Base-by-base conservation (phyloP, 371 early-diverging fungal genomes). In the Smittium culicis region DNA sequence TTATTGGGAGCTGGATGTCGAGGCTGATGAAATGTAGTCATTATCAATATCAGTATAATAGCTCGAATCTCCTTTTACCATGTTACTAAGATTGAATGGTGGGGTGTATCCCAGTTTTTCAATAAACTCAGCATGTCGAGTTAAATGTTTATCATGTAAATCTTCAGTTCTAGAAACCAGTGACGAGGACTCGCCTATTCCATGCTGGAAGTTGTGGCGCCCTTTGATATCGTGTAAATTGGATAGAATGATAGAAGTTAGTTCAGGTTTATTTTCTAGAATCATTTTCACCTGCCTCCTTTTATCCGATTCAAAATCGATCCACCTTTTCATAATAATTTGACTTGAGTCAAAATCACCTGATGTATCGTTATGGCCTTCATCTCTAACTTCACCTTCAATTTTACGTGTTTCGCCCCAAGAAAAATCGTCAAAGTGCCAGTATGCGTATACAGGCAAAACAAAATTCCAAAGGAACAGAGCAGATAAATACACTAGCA, bases 371-470 rank as follows among this genome's bases (percentile, higher is more conserved):
- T 82, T 85, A 71, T 89, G 90, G 61, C 84, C 88, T 57, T 78
- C 78, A n/a, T n/a, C n/a, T n/a, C n/a, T n/a, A 45, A 75, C 84
- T 80, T 93, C 85, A 57, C 94, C 91, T 30, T 85, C 86, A 0
- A 92, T 87, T 54, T 88, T 86, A 59, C 97, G 88, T 1, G 97
- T 96, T 75, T 94, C 92, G 74, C 97, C 97, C 96, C 97, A 96
- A 0, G 92, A 91, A 73, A 95, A 94, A 72, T 95, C 95, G 73
- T 96, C 94, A 79, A 95, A 91, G 80, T 93, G 92, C 93, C 93
- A 94, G 88, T 89, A 93, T 34, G 90, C 82, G 67, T 91, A 91
- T 54, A 91, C 69, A 1, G 87, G 91, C 28, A 90, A 74, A 66
- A 87, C 80, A 72, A 90, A 90, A 1, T 86, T 83, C 61, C 88